phyloP scores from a whole-genome alignment of 805 yeast genomes.

The Kuraishia molischiana region DNA sequence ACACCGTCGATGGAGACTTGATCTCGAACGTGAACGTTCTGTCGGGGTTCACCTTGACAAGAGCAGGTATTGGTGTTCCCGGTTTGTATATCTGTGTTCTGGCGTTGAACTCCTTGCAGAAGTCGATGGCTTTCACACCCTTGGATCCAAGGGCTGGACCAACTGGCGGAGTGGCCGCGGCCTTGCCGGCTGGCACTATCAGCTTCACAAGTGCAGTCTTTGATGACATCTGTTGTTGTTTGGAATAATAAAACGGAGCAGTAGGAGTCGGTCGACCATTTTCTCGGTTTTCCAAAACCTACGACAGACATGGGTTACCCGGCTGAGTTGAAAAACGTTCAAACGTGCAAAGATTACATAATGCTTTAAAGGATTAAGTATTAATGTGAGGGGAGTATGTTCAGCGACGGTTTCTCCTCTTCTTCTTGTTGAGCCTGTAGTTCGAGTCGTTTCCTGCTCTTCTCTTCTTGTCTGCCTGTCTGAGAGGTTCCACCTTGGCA shows the following conservation, averaged over 20 bases:
- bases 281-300: too few relatives aligned
- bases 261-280: too few relatives aligned
- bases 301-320: too few relatives aligned
- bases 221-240: too few relatives aligned
- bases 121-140: conserved; percentile 97
- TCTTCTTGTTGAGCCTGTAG: not conserved
- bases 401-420: not conserved
- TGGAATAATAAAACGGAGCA: too few relatives aligned
- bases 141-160: conserved; percentile 98
- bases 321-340: too few relatives aligned
- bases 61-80: conserved; percentile 85
- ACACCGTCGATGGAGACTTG: conserved; percentile 88
- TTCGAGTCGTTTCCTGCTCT: not conserved
- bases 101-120: conserved; percentile 97
- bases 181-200: conserved; percentile 94
- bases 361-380: too few relatives aligned
- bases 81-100: conserved; percentile 82
- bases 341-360: too few relatives aligned
- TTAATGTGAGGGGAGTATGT: too few relatives aligned
- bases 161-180: conserved; percentile 98
- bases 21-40: conserved; percentile 78
- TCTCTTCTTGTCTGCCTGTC: not conserved
- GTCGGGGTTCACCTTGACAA: conserved; percentile 85
- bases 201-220: conserved; percentile 66
- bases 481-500: not conserved